Evolutionary conservation across 805 yeast genomes (phyloP).

Genomic region (Nakazawaea populi): DNA sequence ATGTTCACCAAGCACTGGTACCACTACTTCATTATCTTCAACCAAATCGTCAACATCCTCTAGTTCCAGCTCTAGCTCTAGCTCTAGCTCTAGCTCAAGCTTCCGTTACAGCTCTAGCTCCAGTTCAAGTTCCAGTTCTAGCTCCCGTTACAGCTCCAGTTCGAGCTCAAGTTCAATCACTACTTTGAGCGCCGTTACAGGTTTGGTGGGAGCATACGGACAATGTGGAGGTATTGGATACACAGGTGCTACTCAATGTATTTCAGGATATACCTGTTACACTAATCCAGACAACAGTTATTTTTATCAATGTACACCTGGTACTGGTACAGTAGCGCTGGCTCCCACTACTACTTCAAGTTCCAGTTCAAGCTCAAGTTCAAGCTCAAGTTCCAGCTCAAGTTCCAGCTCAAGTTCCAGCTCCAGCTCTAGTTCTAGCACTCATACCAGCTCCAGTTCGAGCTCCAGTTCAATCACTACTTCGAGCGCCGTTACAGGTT

Average conservation of each 20-base stretch:
- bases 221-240: slow-evolving; percentile 6
- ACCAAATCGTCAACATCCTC: background rate
- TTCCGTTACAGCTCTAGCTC: background rate
- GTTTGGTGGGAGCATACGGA: background rate
- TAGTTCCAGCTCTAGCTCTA: background rate
- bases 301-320: background rate
- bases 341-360: background rate
- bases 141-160: background rate
- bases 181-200: background rate
- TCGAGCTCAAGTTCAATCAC: background rate
- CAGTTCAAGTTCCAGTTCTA: background rate
- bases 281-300: background rate
- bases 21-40: background rate
- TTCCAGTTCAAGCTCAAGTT: background rate
- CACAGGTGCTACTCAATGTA: background rate
- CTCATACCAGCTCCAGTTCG: background rate
- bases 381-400: background rate
- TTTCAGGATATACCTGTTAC: background rate
- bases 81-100: background rate
- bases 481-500: background rate
- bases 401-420: background rate
- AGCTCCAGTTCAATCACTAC: background rate
- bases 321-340: background rate
- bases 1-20: slow-evolving; percentile 1
- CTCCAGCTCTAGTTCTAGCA: background rate